These are phyloP conservation scores for Botrytis porri DNA, from an alignment of 2,329 filamentous ascomycete genomes.

Conservation along the genomic window DNA sequence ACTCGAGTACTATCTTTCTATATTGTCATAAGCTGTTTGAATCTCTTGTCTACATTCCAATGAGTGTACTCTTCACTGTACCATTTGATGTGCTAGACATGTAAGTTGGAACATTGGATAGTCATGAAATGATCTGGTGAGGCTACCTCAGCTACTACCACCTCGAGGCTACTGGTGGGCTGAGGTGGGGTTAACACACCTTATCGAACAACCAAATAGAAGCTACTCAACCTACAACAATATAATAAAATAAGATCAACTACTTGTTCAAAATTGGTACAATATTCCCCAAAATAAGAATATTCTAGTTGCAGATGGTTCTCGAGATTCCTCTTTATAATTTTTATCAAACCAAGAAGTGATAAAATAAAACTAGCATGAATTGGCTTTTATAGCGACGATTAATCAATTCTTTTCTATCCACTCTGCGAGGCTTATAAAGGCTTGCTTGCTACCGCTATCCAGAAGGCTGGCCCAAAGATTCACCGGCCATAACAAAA, in stretches of 20 bases:
- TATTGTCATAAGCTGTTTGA: too few relatives aligned
- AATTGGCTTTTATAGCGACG: not conserved
- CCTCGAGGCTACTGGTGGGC: not conserved
- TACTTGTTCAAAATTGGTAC: not conserved
- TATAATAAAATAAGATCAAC: not conserved
- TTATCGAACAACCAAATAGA: not conserved
- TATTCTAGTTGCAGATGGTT: not conserved
- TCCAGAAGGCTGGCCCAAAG: conserved; percentile 6
- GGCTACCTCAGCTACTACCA: not conserved
- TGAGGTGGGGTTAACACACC: not conserved
- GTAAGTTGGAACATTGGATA: not conserved
- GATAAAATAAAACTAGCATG: not conserved
- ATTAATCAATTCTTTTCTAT: not conserved
- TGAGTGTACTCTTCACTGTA: not conserved
- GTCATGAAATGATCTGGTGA: not conserved
- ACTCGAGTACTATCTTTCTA: not conserved
- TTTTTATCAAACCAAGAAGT: not conserved
- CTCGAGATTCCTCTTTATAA: not conserved
- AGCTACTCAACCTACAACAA: not conserved
- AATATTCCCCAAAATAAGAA: not conserved
- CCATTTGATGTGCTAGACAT: not conserved
- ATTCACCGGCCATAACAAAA: conserved; percentile 1
- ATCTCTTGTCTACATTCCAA: not conserved
- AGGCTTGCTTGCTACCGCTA: not conserved
- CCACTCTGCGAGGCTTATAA: conserved; percentile 11